Percentiles rank a stretch among this genome's conserved stretches.
These are phyloP conservation scores for Thyridium curvatum DNA, from an alignment of 2,329 filamentous ascomycete genomes.

Conservation along the genomic window DNA sequence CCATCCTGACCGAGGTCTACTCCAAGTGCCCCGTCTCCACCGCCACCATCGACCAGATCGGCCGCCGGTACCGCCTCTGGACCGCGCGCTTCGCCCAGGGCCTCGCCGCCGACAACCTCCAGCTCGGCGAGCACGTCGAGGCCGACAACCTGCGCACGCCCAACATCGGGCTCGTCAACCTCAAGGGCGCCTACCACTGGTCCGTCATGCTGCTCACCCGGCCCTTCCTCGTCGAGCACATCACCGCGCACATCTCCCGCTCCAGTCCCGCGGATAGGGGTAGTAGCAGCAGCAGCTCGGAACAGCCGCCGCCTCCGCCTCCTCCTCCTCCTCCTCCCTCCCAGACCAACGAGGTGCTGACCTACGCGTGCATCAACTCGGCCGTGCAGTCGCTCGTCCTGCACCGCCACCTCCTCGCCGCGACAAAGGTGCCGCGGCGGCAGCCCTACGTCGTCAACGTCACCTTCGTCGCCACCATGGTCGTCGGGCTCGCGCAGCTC, in stretches of 20 bases:
- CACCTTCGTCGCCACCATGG: conserved; percentile 35
- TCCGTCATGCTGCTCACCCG: conserved; percentile 28
- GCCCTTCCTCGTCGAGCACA: conserved; percentile 25
- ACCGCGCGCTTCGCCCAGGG: conserved; percentile 9
- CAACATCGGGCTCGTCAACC: conserved; percentile 20
- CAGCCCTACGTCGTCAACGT: conserved; percentile 39
- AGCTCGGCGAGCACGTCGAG: conserved; percentile 3
- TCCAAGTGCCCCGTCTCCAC: conserved; percentile 21
- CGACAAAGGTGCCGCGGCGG: conserved; percentile 27
- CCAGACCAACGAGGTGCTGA: conserved; percentile 15
- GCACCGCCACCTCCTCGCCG: conserved; percentile 24
- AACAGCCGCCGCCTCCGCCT: too few relatives aligned
- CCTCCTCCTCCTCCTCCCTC: too few relatives aligned
- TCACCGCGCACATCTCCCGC: conserved; percentile 8
- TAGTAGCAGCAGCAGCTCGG: not conserved
- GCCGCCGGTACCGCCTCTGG: conserved; percentile 19
- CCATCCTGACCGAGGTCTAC: conserved; percentile 26
- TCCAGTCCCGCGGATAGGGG: not conserved
- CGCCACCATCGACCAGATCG: conserved; percentile 15
- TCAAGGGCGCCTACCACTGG: conserved; percentile 31
- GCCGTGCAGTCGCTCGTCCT: conserved; percentile 29
- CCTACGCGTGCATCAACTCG: conserved; percentile 26
- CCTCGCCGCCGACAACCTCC: conserved; percentile 11
- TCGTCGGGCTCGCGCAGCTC: conserved; percentile 36
- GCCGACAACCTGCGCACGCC: conserved; percentile 11